phyloP scores from a whole-genome alignment of 495 filamentous ascomycete species.

The Penicillium cinerascens region DNA sequence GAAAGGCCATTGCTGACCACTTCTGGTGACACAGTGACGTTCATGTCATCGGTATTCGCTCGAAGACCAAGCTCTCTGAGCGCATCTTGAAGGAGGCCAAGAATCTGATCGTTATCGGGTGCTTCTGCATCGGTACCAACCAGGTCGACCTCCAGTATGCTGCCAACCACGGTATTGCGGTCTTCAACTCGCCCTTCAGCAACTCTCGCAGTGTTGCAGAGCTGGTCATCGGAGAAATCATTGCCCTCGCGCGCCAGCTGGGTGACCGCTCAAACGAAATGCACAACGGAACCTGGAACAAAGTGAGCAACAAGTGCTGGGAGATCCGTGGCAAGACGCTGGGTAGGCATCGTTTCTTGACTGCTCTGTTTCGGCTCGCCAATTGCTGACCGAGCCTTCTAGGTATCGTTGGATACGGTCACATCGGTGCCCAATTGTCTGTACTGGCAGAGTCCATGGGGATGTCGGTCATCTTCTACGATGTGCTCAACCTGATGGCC shows the following conservation, averaged over 20 bases:
- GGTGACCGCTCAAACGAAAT: slow-evolving; percentile 93
- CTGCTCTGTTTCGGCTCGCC: neutral
- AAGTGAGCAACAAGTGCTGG: slow-evolving; percentile 94
- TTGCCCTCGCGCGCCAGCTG: slow-evolving; percentile 84
- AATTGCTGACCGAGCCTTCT: neutral
- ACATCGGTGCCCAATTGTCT: slow-evolving; percentile 95
- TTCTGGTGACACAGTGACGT: slow-evolving; percentile 60
- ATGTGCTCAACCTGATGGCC: slow-evolving; percentile 88
- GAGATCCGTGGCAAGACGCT: slow-evolving; percentile 97
- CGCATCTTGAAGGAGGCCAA: slow-evolving; percentile 84
- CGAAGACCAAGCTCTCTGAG: slow-evolving; percentile 90
- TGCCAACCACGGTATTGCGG: slow-evolving; percentile 85
- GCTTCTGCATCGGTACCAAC: slow-evolving; percentile 99
- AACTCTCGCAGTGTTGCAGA: slow-evolving; percentile 97
- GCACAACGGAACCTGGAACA: slow-evolving; percentile 96
- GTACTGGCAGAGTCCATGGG: slow-evolving; percentile 97
- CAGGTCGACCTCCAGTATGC: slow-evolving; percentile 94
- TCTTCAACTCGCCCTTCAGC: slow-evolving; percentile 99
- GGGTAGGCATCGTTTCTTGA: slow-evolving; percentile 45
- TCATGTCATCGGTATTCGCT: slow-evolving; percentile 96
- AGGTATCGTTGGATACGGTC: slow-evolving; percentile 95
- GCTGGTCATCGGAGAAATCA: slow-evolving; percentile 91
- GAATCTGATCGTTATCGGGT: slow-evolving; percentile 92
- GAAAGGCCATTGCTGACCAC: neutral
- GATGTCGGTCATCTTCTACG: slow-evolving; percentile 95